Evolutionary conservation across 2,329 filamentous ascomycete species (phyloP).

Genomic region (Pseudogymnoascus sp.): DNA sequence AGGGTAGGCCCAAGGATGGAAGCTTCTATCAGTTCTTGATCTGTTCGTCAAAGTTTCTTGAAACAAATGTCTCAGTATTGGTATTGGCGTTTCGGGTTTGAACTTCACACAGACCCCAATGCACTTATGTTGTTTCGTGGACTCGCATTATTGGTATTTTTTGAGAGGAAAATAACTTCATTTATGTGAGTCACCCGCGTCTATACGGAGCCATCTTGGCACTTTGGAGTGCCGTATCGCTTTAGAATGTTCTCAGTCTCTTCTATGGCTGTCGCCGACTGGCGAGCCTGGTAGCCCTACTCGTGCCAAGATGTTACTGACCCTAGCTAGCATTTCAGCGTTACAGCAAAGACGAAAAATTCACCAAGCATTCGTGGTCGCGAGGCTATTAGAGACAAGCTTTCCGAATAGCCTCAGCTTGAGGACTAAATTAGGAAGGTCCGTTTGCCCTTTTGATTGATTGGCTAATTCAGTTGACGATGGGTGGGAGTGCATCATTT

Average conservation of each 20-base stretch:
- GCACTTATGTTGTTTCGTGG: not conserved
- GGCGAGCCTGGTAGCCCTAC: not conserved
- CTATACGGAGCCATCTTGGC: not conserved
- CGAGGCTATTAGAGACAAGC: not conserved
- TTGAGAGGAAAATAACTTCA: not conserved
- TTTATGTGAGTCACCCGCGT: not conserved
- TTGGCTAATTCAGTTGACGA: not conserved
- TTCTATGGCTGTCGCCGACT: too few species aligned
- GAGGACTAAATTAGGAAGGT: not conserved
- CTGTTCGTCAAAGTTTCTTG: not conserved
- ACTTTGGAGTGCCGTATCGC: not conserved
- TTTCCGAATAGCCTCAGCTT: not conserved
- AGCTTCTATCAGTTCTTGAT: too few species aligned
- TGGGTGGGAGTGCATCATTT: not conserved
- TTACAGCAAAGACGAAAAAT: not conserved
- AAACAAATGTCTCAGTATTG: not conserved
- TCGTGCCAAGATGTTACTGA: not conserved
- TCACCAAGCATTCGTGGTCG: not conserved
- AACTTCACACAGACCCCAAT: not conserved
- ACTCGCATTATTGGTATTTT: not conserved
- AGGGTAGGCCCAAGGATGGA: not conserved
- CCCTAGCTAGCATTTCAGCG: not conserved
- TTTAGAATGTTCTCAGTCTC: not conserved
- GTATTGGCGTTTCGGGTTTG: not conserved
- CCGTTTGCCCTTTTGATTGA: not conserved